These are phyloP conservation scores for Boletus subcaerulescens DNA, from an alignment of 768 basidiomycete species.

Conservation along the genomic window DNA sequence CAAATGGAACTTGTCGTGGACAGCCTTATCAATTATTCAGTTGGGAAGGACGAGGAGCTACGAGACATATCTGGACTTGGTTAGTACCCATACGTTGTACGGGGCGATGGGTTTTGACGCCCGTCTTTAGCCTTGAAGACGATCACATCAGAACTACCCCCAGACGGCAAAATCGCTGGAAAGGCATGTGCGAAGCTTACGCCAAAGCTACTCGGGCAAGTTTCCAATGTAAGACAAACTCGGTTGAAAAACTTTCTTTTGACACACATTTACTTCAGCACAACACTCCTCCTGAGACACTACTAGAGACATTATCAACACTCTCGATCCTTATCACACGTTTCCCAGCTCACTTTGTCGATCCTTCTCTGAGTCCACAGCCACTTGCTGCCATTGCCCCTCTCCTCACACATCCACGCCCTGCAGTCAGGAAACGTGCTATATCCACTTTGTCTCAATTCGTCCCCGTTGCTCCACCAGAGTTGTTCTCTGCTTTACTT, in stretches of 20 bases:
- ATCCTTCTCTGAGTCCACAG: constrained; percentile 48
- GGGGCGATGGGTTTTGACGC: constrained; percentile 1
- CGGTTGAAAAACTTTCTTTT: not conserved
- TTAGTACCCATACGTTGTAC: constrained; percentile 28
- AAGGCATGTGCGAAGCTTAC: constrained; percentile 82
- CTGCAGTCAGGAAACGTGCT: constrained; percentile 90
- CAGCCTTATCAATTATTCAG: constrained; percentile 81
- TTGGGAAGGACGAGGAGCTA: constrained; percentile 86
- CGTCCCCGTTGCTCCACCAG: constrained; percentile 65
- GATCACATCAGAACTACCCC: constrained; percentile 86
- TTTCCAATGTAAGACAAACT: constrained; percentile 58
- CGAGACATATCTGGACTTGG: constrained; percentile 93
- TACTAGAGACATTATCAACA: constrained; percentile 80
- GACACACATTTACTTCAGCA: constrained; percentile 37
- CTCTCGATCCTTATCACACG: constrained; percentile 86
- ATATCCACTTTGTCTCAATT: constrained; percentile 85
- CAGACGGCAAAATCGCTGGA: constrained; percentile 73
- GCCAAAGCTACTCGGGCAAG: constrained; percentile 76
- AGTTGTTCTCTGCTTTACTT: constrained; percentile 61
- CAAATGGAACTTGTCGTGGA: constrained; percentile 89
- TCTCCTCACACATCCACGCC: constrained; percentile 68
- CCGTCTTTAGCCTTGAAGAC: constrained; percentile 77
- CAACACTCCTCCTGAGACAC: constrained; percentile 72
- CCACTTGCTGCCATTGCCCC: constrained; percentile 69
- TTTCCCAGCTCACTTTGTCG: constrained; percentile 68